Percentiles rank a stretch among this genome's conserved stretches.
Evolutionary conservation across 1,284 basidiomycete species (phyloP).

Genomic region (Ceratobasidium sp.): DNA sequence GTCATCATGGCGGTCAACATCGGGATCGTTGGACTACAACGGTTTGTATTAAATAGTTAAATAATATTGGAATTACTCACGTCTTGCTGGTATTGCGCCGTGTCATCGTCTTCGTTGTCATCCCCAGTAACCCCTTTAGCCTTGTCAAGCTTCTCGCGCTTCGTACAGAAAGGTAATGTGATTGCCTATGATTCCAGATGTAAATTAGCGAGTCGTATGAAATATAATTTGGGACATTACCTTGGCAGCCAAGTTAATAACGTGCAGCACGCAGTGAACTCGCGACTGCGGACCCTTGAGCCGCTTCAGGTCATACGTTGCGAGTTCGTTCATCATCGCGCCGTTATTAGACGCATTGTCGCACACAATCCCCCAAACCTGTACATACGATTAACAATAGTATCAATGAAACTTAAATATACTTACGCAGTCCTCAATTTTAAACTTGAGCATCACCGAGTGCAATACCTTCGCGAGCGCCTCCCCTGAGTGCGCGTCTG

Average conservation of each 20-base stretch:
- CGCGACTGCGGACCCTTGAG: not conserved
- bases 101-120: not conserved
- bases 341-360: not conserved
- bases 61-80: not conserved
- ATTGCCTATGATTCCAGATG: not conserved
- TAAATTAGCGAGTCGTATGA: not conserved
- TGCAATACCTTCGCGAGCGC: not conserved
- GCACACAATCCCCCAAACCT: conserved; percentile 1
- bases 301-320: not conserved
- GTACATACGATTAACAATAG: not conserved
- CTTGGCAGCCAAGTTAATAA: not conserved
- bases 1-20: not conserved
- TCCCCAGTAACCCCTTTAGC: not conserved
- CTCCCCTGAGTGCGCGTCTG: not conserved
- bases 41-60: not conserved
- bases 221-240: not conserved
- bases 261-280: not conserved
- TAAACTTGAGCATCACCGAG: not conserved
- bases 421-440: not conserved
- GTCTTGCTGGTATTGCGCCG: not conserved
- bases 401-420: not conserved
- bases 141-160: not conserved
- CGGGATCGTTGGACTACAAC: not conserved
- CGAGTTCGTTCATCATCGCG: not conserved
- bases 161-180: not conserved